phyloP scores from a whole-genome alignment of 805 yeast genomes.

The Wickerhamomyces canadensis region DNA sequence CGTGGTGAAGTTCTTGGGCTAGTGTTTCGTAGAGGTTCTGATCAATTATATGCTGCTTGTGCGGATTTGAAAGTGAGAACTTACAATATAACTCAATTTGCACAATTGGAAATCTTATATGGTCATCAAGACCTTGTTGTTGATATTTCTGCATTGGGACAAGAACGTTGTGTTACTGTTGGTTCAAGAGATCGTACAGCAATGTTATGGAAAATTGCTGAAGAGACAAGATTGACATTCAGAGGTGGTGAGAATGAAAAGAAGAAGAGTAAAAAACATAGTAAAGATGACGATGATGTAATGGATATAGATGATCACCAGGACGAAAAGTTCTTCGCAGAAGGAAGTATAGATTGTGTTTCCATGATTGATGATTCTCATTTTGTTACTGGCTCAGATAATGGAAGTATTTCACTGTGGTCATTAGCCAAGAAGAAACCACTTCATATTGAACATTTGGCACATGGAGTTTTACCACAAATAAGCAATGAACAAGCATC shows the following conservation, averaged over 20 bases:
- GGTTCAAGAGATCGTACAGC: conserved; percentile 95
- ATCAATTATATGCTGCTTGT: conserved; percentile 87
- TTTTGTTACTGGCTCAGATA: conserved; percentile 93
- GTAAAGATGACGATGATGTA: conserved; percentile 26
- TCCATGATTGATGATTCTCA: conserved; percentile 88
- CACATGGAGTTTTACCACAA: conserved; percentile 67
- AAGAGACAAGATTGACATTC: conserved; percentile 89
- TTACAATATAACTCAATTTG: conserved; percentile 75
- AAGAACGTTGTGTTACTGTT: conserved; percentile 92
- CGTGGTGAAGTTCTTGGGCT: conserved; percentile 69
- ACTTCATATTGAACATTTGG: conserved; percentile 54
- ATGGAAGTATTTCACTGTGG: conserved; percentile 90
- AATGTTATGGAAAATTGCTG: conserved; percentile 94
- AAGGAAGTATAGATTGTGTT: conserved; percentile 88
- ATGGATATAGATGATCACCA: conserved; percentile 23
- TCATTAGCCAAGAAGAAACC: conserved; percentile 88
- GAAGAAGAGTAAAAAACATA: conserved; percentile 28
- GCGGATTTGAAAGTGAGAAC: conserved; percentile 89
- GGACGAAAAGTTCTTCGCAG: conserved; percentile 43
- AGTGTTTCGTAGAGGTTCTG: conserved; percentile 72
- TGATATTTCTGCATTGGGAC: conserved; percentile 73
- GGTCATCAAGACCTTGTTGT: conserved; percentile 92
- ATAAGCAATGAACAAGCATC: conserved; percentile 49
- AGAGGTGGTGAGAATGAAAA: conserved; percentile 72
- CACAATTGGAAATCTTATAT: conserved; percentile 85